A percentile compares a stretch with the other conserved stretches of the same genome.
phyloP scores from a whole-genome alignment of 2,329 filamentous ascomycete genomes.

The Colletotrichum godetiae region DNA sequence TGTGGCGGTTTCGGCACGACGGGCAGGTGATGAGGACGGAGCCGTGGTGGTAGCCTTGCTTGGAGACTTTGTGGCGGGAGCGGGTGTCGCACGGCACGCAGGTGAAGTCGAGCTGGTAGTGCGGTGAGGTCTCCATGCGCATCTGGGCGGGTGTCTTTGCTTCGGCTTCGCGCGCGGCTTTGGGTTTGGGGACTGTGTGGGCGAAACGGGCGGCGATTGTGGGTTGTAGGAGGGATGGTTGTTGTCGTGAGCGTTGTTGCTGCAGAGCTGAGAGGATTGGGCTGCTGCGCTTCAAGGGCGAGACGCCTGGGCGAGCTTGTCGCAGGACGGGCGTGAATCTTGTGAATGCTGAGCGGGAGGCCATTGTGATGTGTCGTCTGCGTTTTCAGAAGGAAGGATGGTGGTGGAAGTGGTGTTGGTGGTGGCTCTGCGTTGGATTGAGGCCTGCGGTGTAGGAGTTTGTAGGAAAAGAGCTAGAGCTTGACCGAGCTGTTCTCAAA shows the following conservation, averaged over 20 bases:
- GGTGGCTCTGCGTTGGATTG: background rate
- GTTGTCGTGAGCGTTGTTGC: background rate
- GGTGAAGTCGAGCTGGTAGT: constrained; percentile 92
- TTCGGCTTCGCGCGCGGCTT: constrained; percentile 35
- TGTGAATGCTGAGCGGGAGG: constrained; percentile 19
- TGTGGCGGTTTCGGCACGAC: constrained; percentile 84
- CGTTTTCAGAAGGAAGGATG: no score
- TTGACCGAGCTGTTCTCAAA: background rate
- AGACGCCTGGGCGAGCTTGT: constrained; percentile 19
- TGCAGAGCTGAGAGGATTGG: constrained; percentile 12
- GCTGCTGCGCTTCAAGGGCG: constrained; percentile 3
- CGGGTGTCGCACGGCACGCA: constrained; percentile 86
- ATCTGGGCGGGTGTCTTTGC: constrained; percentile 37
- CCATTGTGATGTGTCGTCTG: constrained; percentile 16
- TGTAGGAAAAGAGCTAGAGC: background rate
- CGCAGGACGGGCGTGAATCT: constrained; percentile 29
- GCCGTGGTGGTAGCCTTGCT: constrained; percentile 94
- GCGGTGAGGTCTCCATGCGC: constrained; percentile 61
- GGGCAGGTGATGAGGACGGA: constrained; percentile 92
- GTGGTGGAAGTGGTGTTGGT: background rate
- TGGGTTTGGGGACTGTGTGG: constrained; percentile 41
- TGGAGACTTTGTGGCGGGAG: constrained; percentile 87
- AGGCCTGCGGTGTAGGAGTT: background rate
- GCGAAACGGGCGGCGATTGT: constrained; percentile 37
- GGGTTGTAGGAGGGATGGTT: constrained; percentile 9